Conservation (phyloP, 768 basidiomycete species). For the Rhodotorula diobovata region DNA sequence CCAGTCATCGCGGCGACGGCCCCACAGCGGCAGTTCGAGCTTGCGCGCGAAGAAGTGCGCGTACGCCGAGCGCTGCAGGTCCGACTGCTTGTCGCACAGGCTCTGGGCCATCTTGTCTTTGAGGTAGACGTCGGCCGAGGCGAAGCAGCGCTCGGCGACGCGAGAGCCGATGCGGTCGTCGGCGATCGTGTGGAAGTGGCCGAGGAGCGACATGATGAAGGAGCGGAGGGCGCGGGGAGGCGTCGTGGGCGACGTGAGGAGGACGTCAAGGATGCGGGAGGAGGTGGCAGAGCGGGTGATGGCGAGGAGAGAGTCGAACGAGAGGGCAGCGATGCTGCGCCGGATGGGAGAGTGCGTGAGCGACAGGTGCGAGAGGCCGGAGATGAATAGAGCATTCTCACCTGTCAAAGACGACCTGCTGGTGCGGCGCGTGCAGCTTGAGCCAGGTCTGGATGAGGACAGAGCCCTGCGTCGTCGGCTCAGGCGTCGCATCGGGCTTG, state of each 20-base stretch:
- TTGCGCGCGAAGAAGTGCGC: conserved; percentile 81
- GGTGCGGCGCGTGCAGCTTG: conserved; percentile 62
- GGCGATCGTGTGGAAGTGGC: conserved; percentile 71
- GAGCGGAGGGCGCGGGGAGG: conserved; percentile 60
- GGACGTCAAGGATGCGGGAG: conserved; percentile 71
- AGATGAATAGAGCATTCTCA: conserved; percentile 45
- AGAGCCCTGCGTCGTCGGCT: conserved; percentile 76
- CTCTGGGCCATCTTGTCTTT: conserved; percentile 92
- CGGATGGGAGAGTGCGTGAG: background rate
- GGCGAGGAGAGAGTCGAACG: conserved; percentile 58
- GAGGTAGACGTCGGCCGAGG: conserved; percentile 81
- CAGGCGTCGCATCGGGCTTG: conserved; percentile 48
- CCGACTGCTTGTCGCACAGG: conserved; percentile 60
- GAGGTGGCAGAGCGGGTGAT: conserved; percentile 63
- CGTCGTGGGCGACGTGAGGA: conserved; percentile 58
- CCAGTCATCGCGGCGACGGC: conserved; percentile 80
- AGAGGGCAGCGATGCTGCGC: conserved; percentile 60
- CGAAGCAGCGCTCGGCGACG: conserved; percentile 87
- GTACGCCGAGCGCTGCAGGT: conserved; percentile 70
- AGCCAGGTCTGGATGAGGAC: conserved; percentile 79
- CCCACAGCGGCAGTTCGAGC: conserved; percentile 70
- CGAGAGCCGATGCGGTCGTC: conserved; percentile 87
- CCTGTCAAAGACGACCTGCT: conserved; percentile 67
- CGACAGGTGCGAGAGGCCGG: background rate
- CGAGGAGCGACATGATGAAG: conserved; percentile 70